phyloP scores from a whole-genome alignment of 1,284 basidiomycete genomes.

The Bjerkandera adusta region DNA sequence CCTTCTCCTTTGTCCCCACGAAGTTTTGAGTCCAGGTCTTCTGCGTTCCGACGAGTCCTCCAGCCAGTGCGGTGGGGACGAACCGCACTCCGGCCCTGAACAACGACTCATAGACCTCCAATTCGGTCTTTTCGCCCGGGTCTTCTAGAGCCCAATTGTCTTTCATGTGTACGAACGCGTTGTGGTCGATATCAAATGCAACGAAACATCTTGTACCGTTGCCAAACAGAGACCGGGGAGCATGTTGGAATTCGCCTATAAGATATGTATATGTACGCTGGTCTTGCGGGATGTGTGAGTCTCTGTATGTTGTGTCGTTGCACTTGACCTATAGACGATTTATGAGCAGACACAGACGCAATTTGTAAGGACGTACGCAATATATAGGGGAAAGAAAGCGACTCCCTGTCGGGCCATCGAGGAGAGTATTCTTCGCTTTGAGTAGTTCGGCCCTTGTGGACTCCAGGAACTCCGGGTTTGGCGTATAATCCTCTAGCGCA shows the following conservation, averaged over 20 bases:
- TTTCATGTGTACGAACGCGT: background rate
- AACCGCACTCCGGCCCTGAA: background rate
- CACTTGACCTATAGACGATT: background rate
- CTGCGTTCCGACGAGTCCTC: conserved; percentile 1
- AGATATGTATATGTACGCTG: background rate
- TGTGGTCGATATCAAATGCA: background rate
- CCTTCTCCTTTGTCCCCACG: background rate
- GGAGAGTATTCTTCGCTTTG: background rate
- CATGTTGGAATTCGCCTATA: background rate
- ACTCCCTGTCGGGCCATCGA: background rate
- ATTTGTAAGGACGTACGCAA: background rate
- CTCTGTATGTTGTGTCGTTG: background rate
- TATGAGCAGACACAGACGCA: background rate
- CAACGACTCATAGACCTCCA: background rate
- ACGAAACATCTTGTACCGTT: conserved; percentile 7
- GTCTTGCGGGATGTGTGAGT: background rate
- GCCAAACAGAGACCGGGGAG: background rate
- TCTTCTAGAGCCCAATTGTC: conserved; percentile 6
- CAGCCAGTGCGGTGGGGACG: conserved; percentile 1
- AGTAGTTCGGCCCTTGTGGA: background rate
- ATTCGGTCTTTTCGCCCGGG: background rate
- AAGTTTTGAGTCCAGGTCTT: background rate
- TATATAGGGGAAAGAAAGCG: background rate
- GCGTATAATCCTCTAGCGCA: background rate
- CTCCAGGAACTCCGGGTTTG: background rate